phyloP scores from a whole-genome alignment of 768 basidiomycete genomes.

The Rubroboletus pulcherrimus region DNA sequence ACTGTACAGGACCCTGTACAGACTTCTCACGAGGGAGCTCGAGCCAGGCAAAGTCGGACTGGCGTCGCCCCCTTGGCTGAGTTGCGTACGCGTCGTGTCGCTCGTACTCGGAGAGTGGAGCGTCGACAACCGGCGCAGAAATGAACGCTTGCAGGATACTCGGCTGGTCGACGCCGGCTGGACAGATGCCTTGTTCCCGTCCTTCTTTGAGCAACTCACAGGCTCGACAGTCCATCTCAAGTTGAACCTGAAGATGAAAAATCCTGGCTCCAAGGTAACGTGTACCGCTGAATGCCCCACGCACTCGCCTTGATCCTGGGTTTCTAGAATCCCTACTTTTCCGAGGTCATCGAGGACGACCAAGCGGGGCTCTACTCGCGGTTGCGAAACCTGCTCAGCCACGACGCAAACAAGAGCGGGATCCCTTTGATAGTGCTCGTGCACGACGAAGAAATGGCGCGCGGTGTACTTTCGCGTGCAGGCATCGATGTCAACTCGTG shows the following conservation, averaged over 20 bases:
- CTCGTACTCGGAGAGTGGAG: slow-evolving; percentile 36
- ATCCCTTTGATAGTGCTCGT: slow-evolving; percentile 47
- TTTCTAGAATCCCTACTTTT: slow-evolving; percentile 15
- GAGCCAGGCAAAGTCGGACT: slow-evolving; percentile 33
- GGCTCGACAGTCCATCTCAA: slow-evolving; percentile 20
- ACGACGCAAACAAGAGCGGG: slow-evolving; percentile 15
- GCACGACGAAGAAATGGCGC: slow-evolving; percentile 38
- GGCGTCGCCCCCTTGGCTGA: slow-evolving; percentile 30
- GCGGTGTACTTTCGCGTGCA: slow-evolving; percentile 37
- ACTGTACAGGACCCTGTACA: slow-evolving; percentile 31
- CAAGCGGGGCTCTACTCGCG: slow-evolving; percentile 11
- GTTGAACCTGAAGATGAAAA: slow-evolving; percentile 7
- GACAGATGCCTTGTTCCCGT: slow-evolving; percentile 36
- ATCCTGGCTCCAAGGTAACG: slow-evolving; percentile 18
- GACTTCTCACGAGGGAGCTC: slow-evolving; percentile 23
- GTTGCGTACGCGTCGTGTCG: slow-evolving; percentile 31
- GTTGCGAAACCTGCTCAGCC: slow-evolving; percentile 20
- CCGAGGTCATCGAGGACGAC: slow-evolving; percentile 15
- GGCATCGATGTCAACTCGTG: slow-evolving; percentile 42
- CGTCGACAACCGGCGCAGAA: slow-evolving; percentile 30
- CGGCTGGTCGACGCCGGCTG: slow-evolving; percentile 38
- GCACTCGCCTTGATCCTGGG: neutral
- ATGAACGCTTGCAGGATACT: slow-evolving; percentile 32
- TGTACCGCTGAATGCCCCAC: neutral
- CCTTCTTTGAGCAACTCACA: slow-evolving; percentile 19